A percentile compares a stretch with the other conserved stretches of the same genome.
phyloP scores from a whole-genome alignment of 1,284 basidiomycete genomes.

The Volvariella surrecta region DNA sequence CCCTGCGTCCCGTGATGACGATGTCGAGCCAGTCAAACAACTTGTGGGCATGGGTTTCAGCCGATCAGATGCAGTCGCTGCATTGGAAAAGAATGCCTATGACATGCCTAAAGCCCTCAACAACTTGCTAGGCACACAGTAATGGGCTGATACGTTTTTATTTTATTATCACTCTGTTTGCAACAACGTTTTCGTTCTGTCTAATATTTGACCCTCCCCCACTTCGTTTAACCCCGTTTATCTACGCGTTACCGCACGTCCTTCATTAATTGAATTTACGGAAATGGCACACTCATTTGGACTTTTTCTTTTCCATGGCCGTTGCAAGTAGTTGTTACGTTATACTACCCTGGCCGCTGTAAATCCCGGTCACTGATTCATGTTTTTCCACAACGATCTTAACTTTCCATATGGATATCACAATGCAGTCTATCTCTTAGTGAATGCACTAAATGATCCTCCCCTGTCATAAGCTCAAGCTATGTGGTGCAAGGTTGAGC shows the following conservation, averaged over 20 bases:
- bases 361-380: no score
- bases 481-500: background rate
- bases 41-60: constrained; percentile 79
- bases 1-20: constrained; percentile 60
- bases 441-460: no score
- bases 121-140: constrained; percentile 42
- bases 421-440: no score
- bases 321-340: no score
- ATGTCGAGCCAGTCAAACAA: constrained; percentile 71
- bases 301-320: no score
- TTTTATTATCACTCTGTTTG: background rate
- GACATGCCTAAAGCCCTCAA: constrained; percentile 70
- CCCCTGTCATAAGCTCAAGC: background rate
- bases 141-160: constrained; percentile 4
- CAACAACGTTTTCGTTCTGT: no score
- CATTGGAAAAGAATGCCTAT: constrained; percentile 70
- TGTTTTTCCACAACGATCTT: no score
- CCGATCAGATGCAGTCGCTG: constrained; percentile 65
- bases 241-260: no score
- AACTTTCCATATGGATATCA: no score
- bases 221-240: background rate
- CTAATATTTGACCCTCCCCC: background rate
- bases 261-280: no score
- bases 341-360: no score
- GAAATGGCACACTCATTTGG: no score